Conservation (phyloP, 371 early-diverging fungal species). For the Syncephalis fuscata region DNA sequence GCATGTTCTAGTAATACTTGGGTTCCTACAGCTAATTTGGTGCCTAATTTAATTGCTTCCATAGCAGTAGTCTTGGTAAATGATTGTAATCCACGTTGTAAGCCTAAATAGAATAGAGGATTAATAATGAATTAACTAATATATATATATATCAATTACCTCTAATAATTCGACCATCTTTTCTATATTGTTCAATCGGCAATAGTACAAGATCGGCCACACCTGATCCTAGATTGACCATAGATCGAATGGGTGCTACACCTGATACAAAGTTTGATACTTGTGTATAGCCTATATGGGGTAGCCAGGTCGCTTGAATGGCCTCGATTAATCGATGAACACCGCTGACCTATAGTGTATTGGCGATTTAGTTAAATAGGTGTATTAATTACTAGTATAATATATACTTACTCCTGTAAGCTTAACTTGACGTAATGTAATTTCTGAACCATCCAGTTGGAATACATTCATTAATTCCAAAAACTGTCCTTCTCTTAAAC, state of each 20-base stretch:
- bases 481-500: conserved; percentile 53
- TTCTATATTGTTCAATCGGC: conserved; percentile 85
- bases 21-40: conserved; percentile 77
- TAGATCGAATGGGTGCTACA: conserved; percentile 72
- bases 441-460: conserved; percentile 77
- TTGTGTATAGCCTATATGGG: conserved; percentile 78
- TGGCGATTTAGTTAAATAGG: conserved; percentile 2
- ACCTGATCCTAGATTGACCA: conserved; percentile 80
- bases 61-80: conserved; percentile 80
- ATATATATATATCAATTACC: too few relatives aligned
- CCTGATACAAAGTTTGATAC: conserved; percentile 78
- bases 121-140: too few relatives aligned
- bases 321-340: conserved; percentile 31
- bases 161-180: conserved; percentile 77
- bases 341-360: conserved; percentile 47
- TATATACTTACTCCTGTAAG: conserved; percentile 41
- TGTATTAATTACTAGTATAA: background rate
- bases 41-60: conserved; percentile 78
- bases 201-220: conserved; percentile 83
- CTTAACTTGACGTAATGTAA: conserved; percentile 56
- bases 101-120: conserved; percentile 19
- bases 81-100: conserved; percentile 72
- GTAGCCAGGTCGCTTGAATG: conserved; percentile 66
- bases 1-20: conserved; percentile 83
- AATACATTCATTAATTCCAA: conserved; percentile 86